Evolutionary conservation across 352 stramenopile species (phyloP), one percentile per base, ranked within the genome.

Genomic region (Phytophthora aleatoria): DNA sequence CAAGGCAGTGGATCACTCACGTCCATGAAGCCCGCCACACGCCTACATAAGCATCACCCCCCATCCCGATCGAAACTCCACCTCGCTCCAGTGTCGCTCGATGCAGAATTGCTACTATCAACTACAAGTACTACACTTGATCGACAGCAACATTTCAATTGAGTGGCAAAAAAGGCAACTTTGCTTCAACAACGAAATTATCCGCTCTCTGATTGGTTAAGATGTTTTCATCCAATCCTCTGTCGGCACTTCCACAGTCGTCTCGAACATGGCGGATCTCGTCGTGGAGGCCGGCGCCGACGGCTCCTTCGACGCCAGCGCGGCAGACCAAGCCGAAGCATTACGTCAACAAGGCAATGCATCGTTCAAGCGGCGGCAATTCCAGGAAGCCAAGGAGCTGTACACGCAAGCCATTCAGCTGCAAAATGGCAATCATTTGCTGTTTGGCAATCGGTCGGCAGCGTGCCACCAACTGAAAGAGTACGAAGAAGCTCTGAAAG

Each of bases 381-480:
- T 87, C 43, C 68, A 70, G 6, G 28, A 57, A 30, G 84, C 87
- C 2, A 60, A 74, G 26, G 33, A 51, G 5, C 43, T 84, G 3
- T 96, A 96, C 61, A 74, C 79, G 0, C 74, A 85, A 30, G 87
- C 85, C 0, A 81, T 96, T 45, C 56, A 64, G 5, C 60, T 78
- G 39, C 52, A 89, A 30, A 51, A 59, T 2, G 39, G 64, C 15
- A 85, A 87, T 50, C 83, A 92, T 52, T 59, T 94, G 28, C 64
- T 95, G 30, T 90, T 71, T 38, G 81, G 90, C 61, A 99, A 99
- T 73, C 81, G 95, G 0, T 97, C 94, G 13, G 79, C 95, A 5
- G 83, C 95, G 0, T 73, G 72, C 20, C 83, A 90, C 16, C 86
- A 91, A 24, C 82, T 98, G 47, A 71, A 83, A 26, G 69, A 91